Percentiles rank a stretch among this genome's conserved stretches.
Evolutionary conservation across 2,329 filamentous ascomycete genomes (phyloP).

Genomic region (Simplicillium aogashimaense): DNA sequence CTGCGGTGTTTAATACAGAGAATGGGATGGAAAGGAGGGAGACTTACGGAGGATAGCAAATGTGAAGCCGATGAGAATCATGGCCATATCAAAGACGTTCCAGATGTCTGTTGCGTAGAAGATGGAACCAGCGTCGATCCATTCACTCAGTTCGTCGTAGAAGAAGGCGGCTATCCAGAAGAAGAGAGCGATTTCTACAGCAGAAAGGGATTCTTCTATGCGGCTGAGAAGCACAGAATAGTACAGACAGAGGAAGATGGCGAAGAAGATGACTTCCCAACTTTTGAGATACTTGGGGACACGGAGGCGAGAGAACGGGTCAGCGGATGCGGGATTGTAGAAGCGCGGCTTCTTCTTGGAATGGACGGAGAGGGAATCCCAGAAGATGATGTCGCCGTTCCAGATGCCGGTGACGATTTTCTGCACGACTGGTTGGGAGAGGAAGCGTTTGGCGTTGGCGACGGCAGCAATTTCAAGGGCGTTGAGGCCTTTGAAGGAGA

Average conservation of each 20-base stretch:
- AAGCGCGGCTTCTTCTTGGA: constrained; percentile 67
- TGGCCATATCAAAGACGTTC: constrained; percentile 65
- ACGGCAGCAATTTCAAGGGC: constrained; percentile 80
- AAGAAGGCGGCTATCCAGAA: constrained; percentile 81
- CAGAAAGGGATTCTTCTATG: constrained; percentile 54
- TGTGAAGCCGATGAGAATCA: constrained; percentile 60
- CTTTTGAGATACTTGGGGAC: constrained; percentile 79
- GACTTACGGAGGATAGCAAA: constrained; percentile 65
- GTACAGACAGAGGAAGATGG: constrained; percentile 67
- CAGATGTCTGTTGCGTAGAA: constrained; percentile 81
- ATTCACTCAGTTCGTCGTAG: constrained; percentile 80
- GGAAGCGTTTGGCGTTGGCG: constrained; percentile 72
- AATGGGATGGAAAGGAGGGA: background rate
- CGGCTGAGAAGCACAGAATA: constrained; percentile 77
- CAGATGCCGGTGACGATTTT: constrained; percentile 78
- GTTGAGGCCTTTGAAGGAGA: constrained; percentile 69
- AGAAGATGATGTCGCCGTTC: constrained; percentile 80
- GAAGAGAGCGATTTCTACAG: constrained; percentile 64
- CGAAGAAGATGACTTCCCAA: constrained; percentile 76
- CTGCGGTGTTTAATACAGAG: constrained; percentile 12
- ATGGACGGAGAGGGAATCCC: constrained; percentile 66
- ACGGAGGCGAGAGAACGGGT: constrained; percentile 64
- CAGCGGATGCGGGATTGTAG: constrained; percentile 58
- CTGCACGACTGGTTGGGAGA: constrained; percentile 72
- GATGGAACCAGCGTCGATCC: constrained; percentile 74